Conservation (phyloP, 2,329 filamentous ascomycete species). For the Cercospora janseana region DNA sequence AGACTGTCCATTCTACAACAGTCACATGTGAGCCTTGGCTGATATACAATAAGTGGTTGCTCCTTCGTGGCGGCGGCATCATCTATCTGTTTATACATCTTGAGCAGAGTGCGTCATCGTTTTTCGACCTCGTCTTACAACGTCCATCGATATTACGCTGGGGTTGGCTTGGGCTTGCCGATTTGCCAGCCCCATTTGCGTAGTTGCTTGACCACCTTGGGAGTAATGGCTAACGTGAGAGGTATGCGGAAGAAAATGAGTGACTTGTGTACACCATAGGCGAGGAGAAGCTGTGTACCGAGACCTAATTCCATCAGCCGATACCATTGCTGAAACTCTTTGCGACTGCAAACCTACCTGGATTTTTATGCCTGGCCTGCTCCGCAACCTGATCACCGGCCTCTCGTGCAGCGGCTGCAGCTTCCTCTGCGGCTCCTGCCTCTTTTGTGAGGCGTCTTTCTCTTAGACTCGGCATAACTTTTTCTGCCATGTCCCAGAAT, state of each 20-base stretch:
- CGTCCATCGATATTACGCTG: constrained; percentile 3
- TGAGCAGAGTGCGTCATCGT: constrained; percentile 13
- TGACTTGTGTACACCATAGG: constrained; percentile 96
- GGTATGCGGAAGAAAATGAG: constrained; percentile 97
- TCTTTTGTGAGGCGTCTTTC: constrained; percentile 25
- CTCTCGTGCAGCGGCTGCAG: constrained; percentile 46
- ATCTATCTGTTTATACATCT: constrained; percentile 16
- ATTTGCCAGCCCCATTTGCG: constrained; percentile 93
- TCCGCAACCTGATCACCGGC: constrained; percentile 38
- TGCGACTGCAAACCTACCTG: constrained; percentile 34
- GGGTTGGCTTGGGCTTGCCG: constrained; percentile 56
- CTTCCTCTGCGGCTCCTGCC: constrained; percentile 16
- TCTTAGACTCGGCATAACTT: constrained; percentile 53
- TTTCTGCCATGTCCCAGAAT: constrained; percentile 59
- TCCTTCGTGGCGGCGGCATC: neutral
- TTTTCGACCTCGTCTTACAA: constrained; percentile 7
- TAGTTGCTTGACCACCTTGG: constrained; percentile 88
- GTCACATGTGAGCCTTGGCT: constrained; percentile 6
- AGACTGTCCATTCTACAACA: neutral
- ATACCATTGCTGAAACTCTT: constrained; percentile 15
- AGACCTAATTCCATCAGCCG: constrained; percentile 49
- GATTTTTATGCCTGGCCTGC: constrained; percentile 20
- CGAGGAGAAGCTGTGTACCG: constrained; percentile 84
- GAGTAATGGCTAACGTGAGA: constrained; percentile 82
- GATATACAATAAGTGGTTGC: constrained; percentile 11